Evolutionary conservation across 2,329 filamentous ascomycete genomes (phyloP), one percentile per base, ranked within the genome.

Genomic region (Penicillium sp.): DNA sequence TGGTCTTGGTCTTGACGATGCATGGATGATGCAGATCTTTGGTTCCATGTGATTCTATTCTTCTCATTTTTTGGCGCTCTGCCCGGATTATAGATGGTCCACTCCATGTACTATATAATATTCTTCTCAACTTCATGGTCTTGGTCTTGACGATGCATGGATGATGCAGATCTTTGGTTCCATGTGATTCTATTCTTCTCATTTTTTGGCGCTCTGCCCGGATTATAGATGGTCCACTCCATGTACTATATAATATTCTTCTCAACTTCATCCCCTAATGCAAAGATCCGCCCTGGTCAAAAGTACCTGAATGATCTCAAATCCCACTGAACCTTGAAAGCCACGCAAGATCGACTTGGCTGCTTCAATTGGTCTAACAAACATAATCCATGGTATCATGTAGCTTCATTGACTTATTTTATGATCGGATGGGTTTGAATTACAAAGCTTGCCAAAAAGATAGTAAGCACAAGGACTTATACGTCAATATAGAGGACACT

Each of bases 11-110:
- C 53, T 66, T 47, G 63, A 65, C 35, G 63, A 65, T 49, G 47
- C 51, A 15, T 66, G 60, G 62, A 65, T 66, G 62, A 51, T 63
- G 57, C 62, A 66, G 6, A 52, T 66, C 6, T 59, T 66, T 49
- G 60, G 62, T 7, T 51, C 49, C 22, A 26, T 49, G 22, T 49
- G 26, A 45, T 12, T 3, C 27, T 14, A 3, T 45, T 29, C 8
- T 45, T 29, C 11, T 25, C 27, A 5, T 27, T 18, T 4, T 27
- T 18, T 22, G 42, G 42, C 23, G 33, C 18, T 37, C 12, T n/a
- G 1, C 6, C 6, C 3, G 7, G 7, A 6, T 18, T 11, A 18
- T 37, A 9, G 33, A 37, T 14, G 1, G 18, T 37, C 33, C 33
- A 37, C 33, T 37, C 7, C 33, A 37, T 37, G 33, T 37, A n/a